Base-by-base conservation (phyloP, 768 basidiomycete species). In the Termitomyces sp. region DNA sequence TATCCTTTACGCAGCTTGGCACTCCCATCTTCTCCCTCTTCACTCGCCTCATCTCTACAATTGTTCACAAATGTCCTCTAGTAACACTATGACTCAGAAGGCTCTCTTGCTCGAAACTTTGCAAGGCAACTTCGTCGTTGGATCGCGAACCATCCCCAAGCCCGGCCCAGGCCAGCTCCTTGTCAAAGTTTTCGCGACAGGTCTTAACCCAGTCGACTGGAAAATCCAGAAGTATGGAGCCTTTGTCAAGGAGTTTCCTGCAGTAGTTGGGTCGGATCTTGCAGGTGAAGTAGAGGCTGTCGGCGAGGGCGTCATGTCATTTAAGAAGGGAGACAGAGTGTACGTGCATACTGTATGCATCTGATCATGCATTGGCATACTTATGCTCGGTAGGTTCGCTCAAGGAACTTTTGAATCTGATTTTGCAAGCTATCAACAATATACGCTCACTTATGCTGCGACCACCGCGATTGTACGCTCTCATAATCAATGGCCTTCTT, bases 311-410 rank as follows among this genome's bases (percentile, higher is more conserved):
- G 83, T 86, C 8, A 74, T 70, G 9, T 70, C 71, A 38, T 79
- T 83, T 65, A 73, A 77, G 63, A 74, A 74, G 41, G 85, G 85
- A 4, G 82, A 85, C 65, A 73, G 75, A 67, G 80, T 86, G 81
- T 82, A 71, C 65, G 81, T 82, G 70, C 65, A 76, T 64, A 44
- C 14, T 5, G 7, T 43, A 43, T 43, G 3, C 9, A 38, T 26
- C 26, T 26, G 13, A 35, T 28, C n/a, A 41, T 5, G 16, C 9
- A 9, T 36, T 35, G 7, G 3, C 12, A 16, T 47, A 13, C 46
- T 35, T 2, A 56, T 20, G 6, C 16, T 26, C 8, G 12, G 12
- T 57, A 80, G 80, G 35, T 72, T 79, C 59, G 74, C 69, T 61
- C 75, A 76, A 52, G 76, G 77, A 10, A 70, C 67, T 26, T 77